phyloP scores from a whole-genome alignment of 78 protist species.

The Pigoraptor vietnamica region DNA sequence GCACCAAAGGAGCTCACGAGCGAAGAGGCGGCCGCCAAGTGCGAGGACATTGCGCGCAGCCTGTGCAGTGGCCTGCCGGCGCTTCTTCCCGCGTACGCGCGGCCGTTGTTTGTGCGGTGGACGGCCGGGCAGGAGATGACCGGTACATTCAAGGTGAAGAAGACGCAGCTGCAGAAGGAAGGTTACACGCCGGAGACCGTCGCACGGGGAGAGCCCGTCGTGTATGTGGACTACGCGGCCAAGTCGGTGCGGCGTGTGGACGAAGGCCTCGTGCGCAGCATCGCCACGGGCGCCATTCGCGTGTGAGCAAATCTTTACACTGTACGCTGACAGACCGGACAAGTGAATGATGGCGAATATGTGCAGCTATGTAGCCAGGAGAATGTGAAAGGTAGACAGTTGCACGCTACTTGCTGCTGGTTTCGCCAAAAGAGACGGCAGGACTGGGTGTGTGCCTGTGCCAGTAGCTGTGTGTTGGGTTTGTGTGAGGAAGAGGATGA shows the following conservation, averaged over 20 bases:
- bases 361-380: too few species aligned
- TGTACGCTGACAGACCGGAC: background rate
- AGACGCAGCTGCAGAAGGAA: constrained; percentile 15
- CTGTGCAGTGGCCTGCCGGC: background rate
- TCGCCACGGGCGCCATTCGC: background rate
- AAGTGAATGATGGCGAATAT: too few species aligned
- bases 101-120: constrained; percentile 8
- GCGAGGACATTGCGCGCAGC: background rate
- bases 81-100: constrained; percentile 4
- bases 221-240: background rate
- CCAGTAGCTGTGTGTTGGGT: too few species aligned
- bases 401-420: too few species aligned
- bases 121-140: constrained; percentile 13
- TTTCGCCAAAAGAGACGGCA: too few species aligned
- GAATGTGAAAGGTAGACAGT: too few species aligned
- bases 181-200: constrained; percentile 20
- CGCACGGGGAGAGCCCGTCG: background rate
- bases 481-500: too few species aligned
- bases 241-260: background rate
- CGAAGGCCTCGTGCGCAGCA: background rate
- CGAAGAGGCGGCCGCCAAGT: too few species aligned
- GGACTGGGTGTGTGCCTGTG: too few species aligned
- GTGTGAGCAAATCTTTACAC: background rate
- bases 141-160: constrained; percentile 44
- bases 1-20: too few species aligned